Evolutionary conservation across 2,329 filamentous ascomycete genomes (phyloP).

Genomic region (Aspergillus ochraceoroseus): DNA sequence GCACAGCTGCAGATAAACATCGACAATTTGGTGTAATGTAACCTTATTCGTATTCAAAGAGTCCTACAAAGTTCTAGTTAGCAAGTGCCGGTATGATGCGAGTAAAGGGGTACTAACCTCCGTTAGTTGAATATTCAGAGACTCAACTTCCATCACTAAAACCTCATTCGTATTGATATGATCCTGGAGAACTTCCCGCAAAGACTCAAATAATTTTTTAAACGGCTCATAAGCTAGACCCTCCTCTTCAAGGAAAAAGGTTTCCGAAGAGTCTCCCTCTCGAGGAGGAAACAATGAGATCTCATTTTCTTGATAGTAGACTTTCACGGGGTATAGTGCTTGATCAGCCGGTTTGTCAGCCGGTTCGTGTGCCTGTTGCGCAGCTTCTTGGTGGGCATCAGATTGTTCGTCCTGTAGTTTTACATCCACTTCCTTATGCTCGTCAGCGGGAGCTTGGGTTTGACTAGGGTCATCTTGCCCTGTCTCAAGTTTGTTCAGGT

Average conservation of each 20-base stretch:
- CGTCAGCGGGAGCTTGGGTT: constrained; percentile 10
- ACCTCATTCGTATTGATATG: constrained; percentile 55
- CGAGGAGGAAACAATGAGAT: constrained; percentile 57
- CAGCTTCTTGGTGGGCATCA: constrained; percentile 5
- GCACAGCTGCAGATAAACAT: constrained; percentile 56
- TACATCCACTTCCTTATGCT: constrained; percentile 10
- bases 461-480: constrained; percentile 18
- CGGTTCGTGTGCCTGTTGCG: constrained; percentile 12
- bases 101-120: constrained; percentile 47
- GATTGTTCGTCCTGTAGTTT: constrained; percentile 7
- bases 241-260: constrained; percentile 55
- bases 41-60: constrained; percentile 47
- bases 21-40: constrained; percentile 54
- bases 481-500: constrained; percentile 13
- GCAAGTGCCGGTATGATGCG: constrained; percentile 10
- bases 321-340: constrained; percentile 46
- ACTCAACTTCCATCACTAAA: constrained; percentile 52
- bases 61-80: constrained; percentile 43
- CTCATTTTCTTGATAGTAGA: constrained; percentile 53
- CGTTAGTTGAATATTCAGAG: constrained; percentile 52
- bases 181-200: constrained; percentile 52
- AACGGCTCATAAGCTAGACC: constrained; percentile 52
- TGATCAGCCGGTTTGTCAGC: constrained; percentile 3
- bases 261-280: constrained; percentile 50
- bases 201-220: constrained; percentile 53